These are phyloP conservation scores for Acanthamoeba sp. DNA, from an alignment of 208 protist genomes.

Conservation along the genomic window DNA sequence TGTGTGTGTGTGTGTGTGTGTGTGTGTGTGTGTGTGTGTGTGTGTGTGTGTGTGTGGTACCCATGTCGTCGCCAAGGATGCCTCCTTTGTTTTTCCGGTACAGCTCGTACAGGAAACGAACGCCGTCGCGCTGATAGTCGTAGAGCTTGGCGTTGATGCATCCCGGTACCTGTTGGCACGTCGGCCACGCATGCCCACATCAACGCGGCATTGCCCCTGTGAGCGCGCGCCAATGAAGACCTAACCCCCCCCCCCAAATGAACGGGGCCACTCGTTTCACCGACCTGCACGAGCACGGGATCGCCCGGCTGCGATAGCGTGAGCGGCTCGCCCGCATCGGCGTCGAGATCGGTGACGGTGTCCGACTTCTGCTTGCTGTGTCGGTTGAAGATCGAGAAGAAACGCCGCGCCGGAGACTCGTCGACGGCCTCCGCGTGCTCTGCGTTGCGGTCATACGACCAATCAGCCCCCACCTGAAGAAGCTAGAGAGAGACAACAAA, in stretches of 20 bases:
- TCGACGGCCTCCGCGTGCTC: neutral
- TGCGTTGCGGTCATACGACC: too few relatives aligned
- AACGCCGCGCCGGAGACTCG: constrained; percentile 15
- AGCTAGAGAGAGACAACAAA: too few relatives aligned
- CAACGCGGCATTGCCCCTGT: neutral
- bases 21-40: too few relatives aligned
- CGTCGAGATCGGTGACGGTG: neutral
- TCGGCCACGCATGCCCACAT: neutral
- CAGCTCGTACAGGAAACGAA: constrained; percentile 71
- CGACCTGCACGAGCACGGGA: neutral
- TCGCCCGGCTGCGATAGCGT: neutral
- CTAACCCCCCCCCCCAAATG: too few relatives aligned
- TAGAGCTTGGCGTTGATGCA: constrained; percentile 74
- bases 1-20: neutral
- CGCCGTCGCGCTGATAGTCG: constrained; percentile 72
- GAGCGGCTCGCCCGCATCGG: neutral
- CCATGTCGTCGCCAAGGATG: constrained; percentile 79
- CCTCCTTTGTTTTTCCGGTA: constrained; percentile 70
- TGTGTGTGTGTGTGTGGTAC: neutral
- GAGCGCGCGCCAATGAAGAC: too few relatives aligned
- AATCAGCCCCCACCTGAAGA: too few relatives aligned
- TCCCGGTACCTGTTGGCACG: constrained; percentile 57
- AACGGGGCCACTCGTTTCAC: too few relatives aligned
- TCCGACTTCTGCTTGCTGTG: neutral
- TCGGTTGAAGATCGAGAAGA: constrained; percentile 59